Conservation (phyloP, 345 rosid species). For the Eucalyptus regnans region DNA sequence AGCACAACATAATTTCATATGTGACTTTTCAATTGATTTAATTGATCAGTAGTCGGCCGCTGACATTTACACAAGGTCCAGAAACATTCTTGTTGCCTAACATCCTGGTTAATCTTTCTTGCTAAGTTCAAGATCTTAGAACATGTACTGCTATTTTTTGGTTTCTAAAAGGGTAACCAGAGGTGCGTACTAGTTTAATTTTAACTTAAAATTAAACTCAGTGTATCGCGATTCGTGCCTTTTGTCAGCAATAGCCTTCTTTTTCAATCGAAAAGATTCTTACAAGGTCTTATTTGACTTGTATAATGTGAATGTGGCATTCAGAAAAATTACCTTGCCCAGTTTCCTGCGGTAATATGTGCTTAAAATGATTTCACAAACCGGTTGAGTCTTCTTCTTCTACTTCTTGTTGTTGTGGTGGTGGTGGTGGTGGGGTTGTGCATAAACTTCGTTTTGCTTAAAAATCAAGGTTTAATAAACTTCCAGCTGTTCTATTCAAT, state of each 20-base stretch:
- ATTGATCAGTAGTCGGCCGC: neutral
- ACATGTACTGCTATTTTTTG: neutral
- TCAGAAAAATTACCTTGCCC: neutral
- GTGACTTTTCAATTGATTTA: neutral
- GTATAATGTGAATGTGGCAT: neutral
- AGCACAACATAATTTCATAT: neutral
- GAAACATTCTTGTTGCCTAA: neutral
- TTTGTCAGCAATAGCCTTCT: neutral
- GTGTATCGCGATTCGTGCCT: fast-evolving
- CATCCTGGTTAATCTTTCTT: neutral
- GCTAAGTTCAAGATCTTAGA: neutral
- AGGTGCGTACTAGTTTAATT: neutral
- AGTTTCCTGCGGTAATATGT: neutral
- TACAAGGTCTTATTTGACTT: neutral
- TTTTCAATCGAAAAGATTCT: neutral
- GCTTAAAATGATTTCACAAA: neutral
- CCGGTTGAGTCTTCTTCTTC: neutral
- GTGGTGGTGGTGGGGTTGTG: neutral
- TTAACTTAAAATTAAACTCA: neutral
- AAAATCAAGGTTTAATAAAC: neutral
- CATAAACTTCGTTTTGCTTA: neutral
- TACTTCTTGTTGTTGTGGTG: neutral
- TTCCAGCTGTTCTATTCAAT: neutral
- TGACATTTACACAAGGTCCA: neutral
- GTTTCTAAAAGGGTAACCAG: neutral